Conservation (phyloP, 768 basidiomycete species). For the Hericium rajendrae region DNA sequence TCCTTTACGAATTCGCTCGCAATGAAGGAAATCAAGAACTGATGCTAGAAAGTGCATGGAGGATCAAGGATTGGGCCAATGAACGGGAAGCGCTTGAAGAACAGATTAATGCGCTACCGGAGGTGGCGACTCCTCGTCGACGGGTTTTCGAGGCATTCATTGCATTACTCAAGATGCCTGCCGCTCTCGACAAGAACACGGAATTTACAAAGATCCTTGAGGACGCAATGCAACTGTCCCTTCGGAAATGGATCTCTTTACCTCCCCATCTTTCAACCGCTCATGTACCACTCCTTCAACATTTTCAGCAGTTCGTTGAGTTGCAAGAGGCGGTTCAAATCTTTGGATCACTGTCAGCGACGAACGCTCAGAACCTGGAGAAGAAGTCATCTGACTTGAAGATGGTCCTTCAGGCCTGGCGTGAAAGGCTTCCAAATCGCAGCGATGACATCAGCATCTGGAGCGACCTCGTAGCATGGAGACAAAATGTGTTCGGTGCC, state of each 20-base stretch:
- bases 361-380: constrained; percentile 83
- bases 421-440: constrained; percentile 89
- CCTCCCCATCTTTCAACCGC: constrained; percentile 83
- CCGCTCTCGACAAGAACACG: constrained; percentile 68
- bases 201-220: constrained; percentile 87
- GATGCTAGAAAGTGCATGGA: constrained; percentile 91
- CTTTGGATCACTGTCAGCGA: constrained; percentile 81
- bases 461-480: constrained; percentile 98
- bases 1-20: constrained; percentile 82
- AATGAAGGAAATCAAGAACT: constrained; percentile 88
- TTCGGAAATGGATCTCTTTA: constrained; percentile 91
- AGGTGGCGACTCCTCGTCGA: constrained; percentile 88
- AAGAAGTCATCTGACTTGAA: constrained; percentile 94
- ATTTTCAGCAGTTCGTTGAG: constrained; percentile 99
- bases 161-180: constrained; percentile 77
- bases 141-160: constrained; percentile 96
- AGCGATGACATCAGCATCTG: constrained; percentile 98
- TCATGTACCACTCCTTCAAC: constrained; percentile 89
- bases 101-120: constrained; percentile 69
- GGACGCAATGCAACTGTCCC: constrained; percentile 92
- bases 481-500: constrained; percentile 95
- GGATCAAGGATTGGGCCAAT: constrained; percentile 86
- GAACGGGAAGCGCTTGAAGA: constrained; percentile 70
- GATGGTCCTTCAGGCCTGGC: constrained; percentile 93
- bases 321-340: constrained; percentile 93